A percentile compares a stretch with the other conserved stretches of the same genome.
These are phyloP conservation scores for Bathelium albidoporum DNA, from an alignment of 495 filamentous ascomycete species.

Conservation along the genomic window DNA sequence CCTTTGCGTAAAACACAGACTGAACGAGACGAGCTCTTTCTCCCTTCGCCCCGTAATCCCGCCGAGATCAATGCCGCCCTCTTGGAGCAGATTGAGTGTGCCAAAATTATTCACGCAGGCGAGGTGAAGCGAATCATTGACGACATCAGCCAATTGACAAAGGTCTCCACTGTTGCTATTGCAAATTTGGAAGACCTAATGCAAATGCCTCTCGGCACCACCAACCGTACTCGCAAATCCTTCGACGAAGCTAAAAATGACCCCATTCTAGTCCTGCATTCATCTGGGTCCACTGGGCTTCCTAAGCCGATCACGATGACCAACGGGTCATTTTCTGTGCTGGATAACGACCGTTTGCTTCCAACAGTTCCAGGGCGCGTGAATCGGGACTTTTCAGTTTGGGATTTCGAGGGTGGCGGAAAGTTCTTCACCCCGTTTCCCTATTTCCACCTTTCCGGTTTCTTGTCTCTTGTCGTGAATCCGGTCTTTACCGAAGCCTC, in stretches of 20 bases:
- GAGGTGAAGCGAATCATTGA: slow-evolving; percentile 9
- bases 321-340: slow-evolving; percentile 12
- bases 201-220: neutral
- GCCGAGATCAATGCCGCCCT: slow-evolving; percentile 12
- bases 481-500: slow-evolving; percentile 14
- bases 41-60: slow-evolving; percentile 14
- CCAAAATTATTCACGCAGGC: slow-evolving; percentile 8
- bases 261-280: slow-evolving; percentile 13
- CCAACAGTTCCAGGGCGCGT: slow-evolving; percentile 4
- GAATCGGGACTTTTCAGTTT: slow-evolving; percentile 15
- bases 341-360: slow-evolving; percentile 12
- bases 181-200: neutral
- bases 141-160: neutral
- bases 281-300: slow-evolving; percentile 15
- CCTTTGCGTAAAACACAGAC: neutral
- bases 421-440: slow-evolving; percentile 14
- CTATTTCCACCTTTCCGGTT: slow-evolving; percentile 16
- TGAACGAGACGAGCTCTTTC: slow-evolving; percentile 7
- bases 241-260: slow-evolving; percentile 10
- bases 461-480: slow-evolving; percentile 9
- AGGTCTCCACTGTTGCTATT: neutral
- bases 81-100: slow-evolving; percentile 12
- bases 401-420: slow-evolving; percentile 11
- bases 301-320: slow-evolving; percentile 17
- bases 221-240: neutral